Evolutionary conservation across 192 early-diverging fungal genomes (phyloP).

Genomic region (Coemansia sp.): DNA sequence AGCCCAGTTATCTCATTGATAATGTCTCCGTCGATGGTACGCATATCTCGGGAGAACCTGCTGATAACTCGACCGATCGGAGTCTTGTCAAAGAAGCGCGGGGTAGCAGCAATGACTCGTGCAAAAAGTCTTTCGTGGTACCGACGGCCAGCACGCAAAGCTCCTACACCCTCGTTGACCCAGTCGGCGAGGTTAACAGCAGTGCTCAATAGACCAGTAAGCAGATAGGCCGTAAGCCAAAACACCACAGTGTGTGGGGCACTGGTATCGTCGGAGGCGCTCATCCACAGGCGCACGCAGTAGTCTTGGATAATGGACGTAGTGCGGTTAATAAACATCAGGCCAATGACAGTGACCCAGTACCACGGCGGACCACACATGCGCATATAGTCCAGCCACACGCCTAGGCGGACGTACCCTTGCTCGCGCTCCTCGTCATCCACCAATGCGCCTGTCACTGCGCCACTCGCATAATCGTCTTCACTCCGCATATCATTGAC

Average conservation of each 20-base stretch:
- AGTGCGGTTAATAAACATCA: conserved; percentile 47
- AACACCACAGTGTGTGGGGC: conserved; percentile 24
- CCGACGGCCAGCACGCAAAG: conserved; percentile 57
- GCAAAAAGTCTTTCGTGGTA: conserved; percentile 62
- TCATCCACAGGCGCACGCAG: conserved; percentile 67
- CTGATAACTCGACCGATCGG: conserved; percentile 88
- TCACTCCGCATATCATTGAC: conserved; percentile 28
- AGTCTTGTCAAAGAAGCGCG: conserved; percentile 90
- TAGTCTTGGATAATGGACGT: conserved; percentile 61
- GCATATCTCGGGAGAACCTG: conserved; percentile 86
- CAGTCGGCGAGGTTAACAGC: conserved; percentile 35
- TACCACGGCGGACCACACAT: conserved; percentile 65
- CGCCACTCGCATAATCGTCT: conserved; percentile 32
- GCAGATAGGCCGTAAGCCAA: conserved; percentile 65
- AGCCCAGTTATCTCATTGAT: conserved; percentile 56
- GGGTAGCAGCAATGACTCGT: conserved; percentile 67
- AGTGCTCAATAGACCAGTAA: conserved; percentile 56
- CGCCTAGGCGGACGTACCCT: conserved; percentile 70
- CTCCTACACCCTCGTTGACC: conserved; percentile 25
- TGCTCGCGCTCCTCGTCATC: conserved; percentile 80
- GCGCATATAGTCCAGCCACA: conserved; percentile 78
- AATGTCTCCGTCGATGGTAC: conserved; percentile 72
- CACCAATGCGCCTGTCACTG: conserved; percentile 62
- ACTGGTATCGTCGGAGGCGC: background rate
- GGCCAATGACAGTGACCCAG: conserved; percentile 47